These are phyloP conservation scores for Vicia sativa DNA, from an alignment of 306 rosid genomes.

Conservation along the genomic window DNA sequence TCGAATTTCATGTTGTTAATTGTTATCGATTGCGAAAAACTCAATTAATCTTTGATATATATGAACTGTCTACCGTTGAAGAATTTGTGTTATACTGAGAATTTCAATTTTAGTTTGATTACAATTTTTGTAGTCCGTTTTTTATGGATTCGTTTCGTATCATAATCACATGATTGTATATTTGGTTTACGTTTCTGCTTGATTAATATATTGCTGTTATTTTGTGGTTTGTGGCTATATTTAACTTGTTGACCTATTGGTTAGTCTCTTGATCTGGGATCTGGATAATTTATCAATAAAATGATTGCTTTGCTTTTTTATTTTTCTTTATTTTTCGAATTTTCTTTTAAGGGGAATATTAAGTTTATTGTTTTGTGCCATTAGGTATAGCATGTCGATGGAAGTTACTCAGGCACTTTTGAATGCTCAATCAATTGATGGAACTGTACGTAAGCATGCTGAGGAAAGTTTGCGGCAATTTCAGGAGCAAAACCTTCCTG, in stretches of 20 bases:
- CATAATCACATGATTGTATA: neutral
- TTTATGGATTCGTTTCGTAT: conserved; percentile 1
- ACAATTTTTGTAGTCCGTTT: neutral
- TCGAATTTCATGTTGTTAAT: neutral
- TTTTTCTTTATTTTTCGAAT: neutral
- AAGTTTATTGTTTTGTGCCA: conserved; percentile 35
- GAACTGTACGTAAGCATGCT: conserved; percentile 72
- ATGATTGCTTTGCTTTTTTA: neutral
- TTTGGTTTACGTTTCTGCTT: conserved; percentile 17
- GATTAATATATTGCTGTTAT: conserved; percentile 1
- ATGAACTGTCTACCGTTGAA: neutral
- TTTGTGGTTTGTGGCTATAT: neutral
- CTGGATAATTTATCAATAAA: conserved; percentile 14
- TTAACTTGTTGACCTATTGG: neutral
- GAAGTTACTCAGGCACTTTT: conserved; percentile 85
- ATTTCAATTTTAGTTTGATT: neutral
- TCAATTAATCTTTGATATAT: conserved; percentile 4
- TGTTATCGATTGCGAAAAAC: neutral
- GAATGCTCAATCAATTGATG: conserved; percentile 87
- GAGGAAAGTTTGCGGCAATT: conserved; percentile 83
- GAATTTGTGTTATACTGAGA: conserved; percentile 3
- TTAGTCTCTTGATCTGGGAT: conserved; percentile 26
- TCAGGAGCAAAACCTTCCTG: conserved; percentile 92
- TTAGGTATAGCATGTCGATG: conserved; percentile 59
- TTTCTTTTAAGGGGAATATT: neutral